phyloP scores from a whole-genome alignment of 352 stramenopile genomes.

The Elongisporangium anandrum region DNA sequence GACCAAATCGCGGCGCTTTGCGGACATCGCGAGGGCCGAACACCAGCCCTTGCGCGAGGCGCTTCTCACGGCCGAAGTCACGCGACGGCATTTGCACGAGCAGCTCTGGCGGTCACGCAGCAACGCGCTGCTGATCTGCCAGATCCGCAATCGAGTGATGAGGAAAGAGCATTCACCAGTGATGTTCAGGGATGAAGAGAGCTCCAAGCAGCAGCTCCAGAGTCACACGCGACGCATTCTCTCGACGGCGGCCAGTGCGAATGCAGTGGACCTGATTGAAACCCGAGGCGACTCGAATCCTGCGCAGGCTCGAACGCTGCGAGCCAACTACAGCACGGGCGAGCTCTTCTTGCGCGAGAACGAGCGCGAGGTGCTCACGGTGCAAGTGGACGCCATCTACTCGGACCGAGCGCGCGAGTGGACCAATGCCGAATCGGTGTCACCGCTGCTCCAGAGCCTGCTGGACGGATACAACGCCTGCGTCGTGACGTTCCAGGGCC shows the following conservation, averaged over 20 bases:
- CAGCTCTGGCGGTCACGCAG: slow-evolving; percentile 55
- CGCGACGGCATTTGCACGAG: slow-evolving; percentile 60
- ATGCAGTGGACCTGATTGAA: background rate
- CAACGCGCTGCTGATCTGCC: slow-evolving; percentile 58
- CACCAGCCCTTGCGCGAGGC: slow-evolving; percentile 45
- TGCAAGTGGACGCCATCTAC: slow-evolving; percentile 56
- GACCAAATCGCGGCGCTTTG: slow-evolving; percentile 36
- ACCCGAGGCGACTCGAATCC: background rate
- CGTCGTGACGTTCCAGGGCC: slow-evolving; percentile 51
- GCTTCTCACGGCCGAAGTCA: slow-evolving; percentile 32
- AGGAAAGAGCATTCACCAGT: background rate
- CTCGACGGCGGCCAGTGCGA: background rate
- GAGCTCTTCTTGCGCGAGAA: slow-evolving; percentile 9
- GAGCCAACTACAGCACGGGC: background rate
- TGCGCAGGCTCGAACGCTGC: background rate
- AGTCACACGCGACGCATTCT: background rate
- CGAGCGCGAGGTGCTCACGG: slow-evolving; percentile 27
- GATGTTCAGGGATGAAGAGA: background rate
- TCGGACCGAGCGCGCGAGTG: slow-evolving; percentile 63
- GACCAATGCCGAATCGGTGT: slow-evolving; percentile 50
- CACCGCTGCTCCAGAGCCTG: slow-evolving; percentile 58
- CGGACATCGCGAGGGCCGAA: slow-evolving; percentile 41
- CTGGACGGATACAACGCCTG: slow-evolving; percentile 66
- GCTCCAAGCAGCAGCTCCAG: background rate
- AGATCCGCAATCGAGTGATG: slow-evolving; percentile 42